Base-by-base conservation (phyloP, 169 alveolate genomes). In the Plasmodium inui region DNA sequence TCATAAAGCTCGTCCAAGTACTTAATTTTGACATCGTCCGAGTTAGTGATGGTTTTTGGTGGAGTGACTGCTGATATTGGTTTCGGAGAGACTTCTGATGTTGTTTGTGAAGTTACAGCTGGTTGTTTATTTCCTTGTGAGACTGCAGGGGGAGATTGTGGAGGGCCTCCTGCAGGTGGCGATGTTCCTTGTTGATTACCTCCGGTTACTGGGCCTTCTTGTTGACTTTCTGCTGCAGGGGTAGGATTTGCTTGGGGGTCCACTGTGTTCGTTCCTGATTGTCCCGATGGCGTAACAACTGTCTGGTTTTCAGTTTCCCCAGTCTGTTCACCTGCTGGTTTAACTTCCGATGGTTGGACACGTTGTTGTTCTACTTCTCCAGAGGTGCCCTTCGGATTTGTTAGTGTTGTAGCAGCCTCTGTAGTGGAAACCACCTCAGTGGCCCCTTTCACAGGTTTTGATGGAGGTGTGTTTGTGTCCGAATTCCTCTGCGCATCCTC, bases 1-100 rank as follows among this genome's bases (percentile, higher is more conserved):
- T 84, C 92, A 53, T 73, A 71, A 7, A 71, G 44, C 3, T 22
- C 19, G 9, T 84, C 76, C 41, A 84, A 5, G 32, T 41, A 71
- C 55, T 41, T 84, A 8, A 84, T 32, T 41, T 41, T 61, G 1
- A 10, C 17, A 9, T 22, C 74, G 2, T 37, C 22, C 46, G 57
- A 34, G 12, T 26, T 4, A 7, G 74, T 0, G 74, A 5, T 80
- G 41, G 0, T 9, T 80, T 19, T 30, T 32, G 28, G 28, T 78
- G 32, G 22, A 41, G 7, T 1, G 39, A 17, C 34, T 78, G 4
- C 34, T 6, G n/a, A 55, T 53, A 4, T 0, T 53, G 1, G 1
- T 53, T n/a, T n/a, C n/a, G 32, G 22, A 41, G 7, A 0, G 39
- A 17, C 34, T 78, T 2, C 34, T 6, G n/a, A 55, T 53, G 26